These are phyloP conservation scores for Salix caprea DNA, from an alignment of 345 rosid genomes.

Conservation along the genomic window DNA sequence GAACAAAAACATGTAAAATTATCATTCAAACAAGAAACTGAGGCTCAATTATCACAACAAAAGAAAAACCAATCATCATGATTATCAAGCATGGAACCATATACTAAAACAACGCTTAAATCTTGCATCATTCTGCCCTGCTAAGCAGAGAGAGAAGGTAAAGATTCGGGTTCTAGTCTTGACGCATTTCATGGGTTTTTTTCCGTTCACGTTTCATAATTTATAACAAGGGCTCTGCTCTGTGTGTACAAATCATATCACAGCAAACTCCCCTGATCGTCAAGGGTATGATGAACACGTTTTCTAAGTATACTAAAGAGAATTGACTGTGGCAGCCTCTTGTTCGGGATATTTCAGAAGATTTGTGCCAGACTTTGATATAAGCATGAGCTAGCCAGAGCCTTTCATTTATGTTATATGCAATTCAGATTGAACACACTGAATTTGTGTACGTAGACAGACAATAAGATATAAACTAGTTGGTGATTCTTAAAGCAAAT, in stretches of 20 bases:
- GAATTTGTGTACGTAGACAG: background rate
- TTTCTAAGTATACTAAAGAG: background rate
- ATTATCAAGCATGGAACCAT: background rate
- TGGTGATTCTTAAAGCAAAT: background rate
- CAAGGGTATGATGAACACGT: background rate
- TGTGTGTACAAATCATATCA: too few species aligned
- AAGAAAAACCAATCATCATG: too few species aligned
- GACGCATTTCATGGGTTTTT: background rate
- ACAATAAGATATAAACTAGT: too few species aligned
- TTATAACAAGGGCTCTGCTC: background rate
- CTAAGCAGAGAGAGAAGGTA: background rate
- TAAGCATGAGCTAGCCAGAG: background rate
- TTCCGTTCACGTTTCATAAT: background rate
- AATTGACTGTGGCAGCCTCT: background rate
- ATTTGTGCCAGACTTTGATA: background rate
- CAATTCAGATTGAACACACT: background rate
- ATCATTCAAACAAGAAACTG: too few species aligned
- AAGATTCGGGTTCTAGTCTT: background rate
- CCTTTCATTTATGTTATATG: background rate
- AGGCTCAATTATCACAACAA: too few species aligned
- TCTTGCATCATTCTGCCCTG: background rate
- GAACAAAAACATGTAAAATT: too few species aligned
- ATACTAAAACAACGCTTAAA: background rate
- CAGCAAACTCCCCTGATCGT: background rate
- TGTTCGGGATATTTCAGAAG: background rate